These are phyloP conservation scores for Microbotryum violaceum DNA, from an alignment of 1,284 basidiomycete genomes.

Conservation along the genomic window DNA sequence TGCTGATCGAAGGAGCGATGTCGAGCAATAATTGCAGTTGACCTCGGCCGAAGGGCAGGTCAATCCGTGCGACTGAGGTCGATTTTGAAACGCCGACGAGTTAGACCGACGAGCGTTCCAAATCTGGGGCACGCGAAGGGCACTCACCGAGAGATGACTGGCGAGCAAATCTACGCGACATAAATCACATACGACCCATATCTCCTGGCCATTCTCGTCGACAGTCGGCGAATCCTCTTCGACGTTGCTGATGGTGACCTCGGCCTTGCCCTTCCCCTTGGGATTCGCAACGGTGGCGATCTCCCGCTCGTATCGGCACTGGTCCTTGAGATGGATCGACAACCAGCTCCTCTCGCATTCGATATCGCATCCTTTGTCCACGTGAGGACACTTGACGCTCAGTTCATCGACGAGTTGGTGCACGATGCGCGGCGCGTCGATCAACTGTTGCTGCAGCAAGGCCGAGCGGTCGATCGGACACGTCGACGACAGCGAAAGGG, in stretches of 20 bases:
- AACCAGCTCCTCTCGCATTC: neutral
- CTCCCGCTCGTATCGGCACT: neutral
- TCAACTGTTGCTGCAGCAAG: neutral
- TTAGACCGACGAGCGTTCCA: neutral
- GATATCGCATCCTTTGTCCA: neutral
- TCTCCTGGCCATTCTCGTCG: neutral
- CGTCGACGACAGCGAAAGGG: conserved; percentile 14
- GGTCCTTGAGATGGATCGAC: neutral
- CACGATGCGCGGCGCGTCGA: conserved; percentile 22
- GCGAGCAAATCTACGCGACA: neutral
- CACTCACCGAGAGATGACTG: neutral
- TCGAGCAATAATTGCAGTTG: conserved; percentile 12
- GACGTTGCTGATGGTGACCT: neutral
- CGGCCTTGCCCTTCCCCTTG: conserved; percentile 5
- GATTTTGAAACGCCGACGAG: neutral
- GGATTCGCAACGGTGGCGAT: neutral
- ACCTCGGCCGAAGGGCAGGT: neutral
- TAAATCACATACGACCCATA: neutral
- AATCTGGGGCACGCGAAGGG: neutral
- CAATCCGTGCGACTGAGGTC: neutral
- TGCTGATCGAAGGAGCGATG: neutral
- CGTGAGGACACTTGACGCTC: conserved; percentile 16
- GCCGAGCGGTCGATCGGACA: conserved; percentile 29
- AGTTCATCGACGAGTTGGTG: conserved; percentile 27
- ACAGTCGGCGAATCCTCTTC: neutral